These are phyloP conservation scores for Pythium rishiriense DNA, from an alignment of 352 stramenopile species.

Conservation along the genomic window DNA sequence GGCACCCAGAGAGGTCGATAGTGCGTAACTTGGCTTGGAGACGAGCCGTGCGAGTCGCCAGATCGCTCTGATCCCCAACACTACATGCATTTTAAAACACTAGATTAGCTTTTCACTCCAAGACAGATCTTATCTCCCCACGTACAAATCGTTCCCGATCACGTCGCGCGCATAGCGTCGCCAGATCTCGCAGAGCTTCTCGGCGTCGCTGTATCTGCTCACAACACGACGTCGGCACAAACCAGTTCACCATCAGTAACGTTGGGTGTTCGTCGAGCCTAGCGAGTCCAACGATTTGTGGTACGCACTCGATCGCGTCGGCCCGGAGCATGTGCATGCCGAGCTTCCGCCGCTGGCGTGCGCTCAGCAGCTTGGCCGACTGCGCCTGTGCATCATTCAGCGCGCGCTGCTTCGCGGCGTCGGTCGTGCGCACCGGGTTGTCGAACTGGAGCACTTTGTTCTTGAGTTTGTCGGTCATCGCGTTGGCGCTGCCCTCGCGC, in stretches of 20 bases:
- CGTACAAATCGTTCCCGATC: constrained; percentile 41
- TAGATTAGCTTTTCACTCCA: too few relatives aligned
- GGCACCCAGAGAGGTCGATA: constrained; percentile 70
- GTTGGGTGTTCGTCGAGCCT: not conserved
- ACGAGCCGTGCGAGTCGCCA: constrained; percentile 22
- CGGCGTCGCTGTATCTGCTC: constrained; percentile 41
- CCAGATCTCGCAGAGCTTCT: constrained; percentile 72
- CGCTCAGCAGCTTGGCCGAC: constrained; percentile 58
- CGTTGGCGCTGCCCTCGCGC: constrained; percentile 10
- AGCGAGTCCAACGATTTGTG: too few relatives aligned
- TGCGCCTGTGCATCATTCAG: constrained; percentile 43
- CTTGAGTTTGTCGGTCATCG: constrained; percentile 56
- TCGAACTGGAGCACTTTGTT: constrained; percentile 82
- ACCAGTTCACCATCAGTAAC: not conserved
- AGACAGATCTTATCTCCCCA: constrained; percentile 21
- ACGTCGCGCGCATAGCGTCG: constrained; percentile 56
- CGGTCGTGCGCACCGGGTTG: constrained; percentile 58
- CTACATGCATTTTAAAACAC: constrained; percentile 2
- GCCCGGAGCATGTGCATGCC: constrained; percentile 50
- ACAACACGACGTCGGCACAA: not conserved
- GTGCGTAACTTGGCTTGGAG: constrained; percentile 57
- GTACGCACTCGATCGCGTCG: constrained; percentile 47
- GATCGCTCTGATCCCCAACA: constrained; percentile 20
- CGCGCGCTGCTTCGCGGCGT: constrained; percentile 27
- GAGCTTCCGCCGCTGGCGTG: constrained; percentile 53